Percentiles rank a stretch among this genome's conserved stretches.
Evolutionary conservation across 2,329 filamentous ascomycete species (phyloP).

Genomic region (Bipolaris gigantea): DNA sequence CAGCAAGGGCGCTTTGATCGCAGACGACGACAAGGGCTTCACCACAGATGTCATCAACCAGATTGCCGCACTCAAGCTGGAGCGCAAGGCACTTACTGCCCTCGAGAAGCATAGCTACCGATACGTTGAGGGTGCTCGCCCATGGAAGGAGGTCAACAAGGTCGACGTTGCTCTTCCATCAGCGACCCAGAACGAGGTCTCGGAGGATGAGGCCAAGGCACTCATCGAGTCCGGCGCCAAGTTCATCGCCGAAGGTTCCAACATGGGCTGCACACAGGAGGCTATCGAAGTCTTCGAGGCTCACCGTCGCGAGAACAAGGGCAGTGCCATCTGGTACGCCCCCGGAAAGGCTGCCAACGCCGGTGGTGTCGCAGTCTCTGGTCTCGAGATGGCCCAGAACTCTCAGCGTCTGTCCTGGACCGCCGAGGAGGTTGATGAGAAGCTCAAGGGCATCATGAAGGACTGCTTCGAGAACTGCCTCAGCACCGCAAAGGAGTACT

Average conservation of each 20-base stretch:
- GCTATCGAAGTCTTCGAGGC: slow-evolving; percentile 93
- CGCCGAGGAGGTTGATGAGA: slow-evolving; percentile 82
- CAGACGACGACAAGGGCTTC: slow-evolving; percentile 70
- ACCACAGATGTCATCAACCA: slow-evolving; percentile 75
- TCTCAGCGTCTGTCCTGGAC: slow-evolving; percentile 84
- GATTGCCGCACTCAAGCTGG: slow-evolving; percentile 84
- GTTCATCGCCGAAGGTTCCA: slow-evolving; percentile 94
- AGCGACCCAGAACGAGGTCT: slow-evolving; percentile 98
- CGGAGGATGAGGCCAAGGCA: slow-evolving; percentile 81
- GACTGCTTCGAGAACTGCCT: slow-evolving; percentile 87
- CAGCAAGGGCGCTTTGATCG: slow-evolving; percentile 81
- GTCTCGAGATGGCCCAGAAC: slow-evolving; percentile 99
- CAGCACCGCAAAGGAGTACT: slow-evolving; percentile 86
- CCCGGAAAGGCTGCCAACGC: slow-evolving; percentile 96
- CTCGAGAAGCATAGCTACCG: slow-evolving; percentile 72
- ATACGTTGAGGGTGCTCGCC: slow-evolving; percentile 84
- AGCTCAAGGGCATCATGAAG: slow-evolving; percentile 95
- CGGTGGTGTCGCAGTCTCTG: slow-evolving; percentile 94
- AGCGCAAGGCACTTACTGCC: slow-evolving; percentile 78
- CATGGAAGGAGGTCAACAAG: slow-evolving; percentile 86
- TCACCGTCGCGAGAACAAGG: slow-evolving; percentile 68
- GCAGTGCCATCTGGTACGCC: slow-evolving; percentile 85
- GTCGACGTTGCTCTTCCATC: slow-evolving; percentile 91
- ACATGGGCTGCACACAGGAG: slow-evolving; percentile 98
- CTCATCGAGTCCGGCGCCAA: slow-evolving; percentile 75